Conservation (phyloP, 2,329 filamentous ascomycete species). For the Penicillium paneum region DNA sequence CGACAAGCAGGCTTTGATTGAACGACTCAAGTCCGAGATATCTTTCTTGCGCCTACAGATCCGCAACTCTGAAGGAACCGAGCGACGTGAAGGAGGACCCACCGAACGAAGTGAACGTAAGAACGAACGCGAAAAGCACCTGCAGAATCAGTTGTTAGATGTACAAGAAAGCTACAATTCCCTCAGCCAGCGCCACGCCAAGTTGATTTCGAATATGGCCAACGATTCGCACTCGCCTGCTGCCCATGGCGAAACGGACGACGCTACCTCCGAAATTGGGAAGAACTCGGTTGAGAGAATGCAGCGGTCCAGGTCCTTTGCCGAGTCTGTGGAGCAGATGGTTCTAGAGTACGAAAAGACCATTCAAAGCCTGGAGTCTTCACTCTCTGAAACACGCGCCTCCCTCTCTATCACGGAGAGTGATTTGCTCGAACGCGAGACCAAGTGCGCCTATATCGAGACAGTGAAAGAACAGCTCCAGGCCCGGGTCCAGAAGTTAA, state of each 20-base stretch:
- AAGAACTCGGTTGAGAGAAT: conserved; percentile 82
- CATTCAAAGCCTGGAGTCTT: conserved; percentile 88
- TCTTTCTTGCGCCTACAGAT: conserved; percentile 93
- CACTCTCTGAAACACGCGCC: conserved; percentile 80
- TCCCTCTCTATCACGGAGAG: conserved; percentile 84
- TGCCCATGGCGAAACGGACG: conserved; percentile 42
- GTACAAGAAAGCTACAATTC: conserved; percentile 91
- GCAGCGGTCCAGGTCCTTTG: conserved; percentile 93
- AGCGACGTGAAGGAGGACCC: conserved; percentile 54
- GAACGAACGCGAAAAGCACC: conserved; percentile 79
- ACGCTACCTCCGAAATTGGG: conserved; percentile 56
- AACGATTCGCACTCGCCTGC: conserved; percentile 64
- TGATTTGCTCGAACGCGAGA: conserved; percentile 84
- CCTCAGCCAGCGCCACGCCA: conserved; percentile 89
- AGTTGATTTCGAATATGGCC: conserved; percentile 88
- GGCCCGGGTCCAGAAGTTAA: conserved; percentile 81
- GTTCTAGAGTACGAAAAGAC: conserved; percentile 98
- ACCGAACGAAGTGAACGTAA: conserved; percentile 73
- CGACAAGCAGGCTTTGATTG: conserved; percentile 91
- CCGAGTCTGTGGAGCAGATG: conserved; percentile 91
- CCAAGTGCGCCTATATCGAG: conserved; percentile 87
- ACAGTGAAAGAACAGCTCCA: conserved; percentile 90
- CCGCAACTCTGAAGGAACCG: conserved; percentile 70
- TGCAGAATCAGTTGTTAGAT: conserved; percentile 92
- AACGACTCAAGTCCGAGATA: conserved; percentile 88